Evolutionary conservation across 108 stramenopile species (phyloP), one percentile per base, ranked within the genome.

Genomic region (Licmophora abbreviata): DNA sequence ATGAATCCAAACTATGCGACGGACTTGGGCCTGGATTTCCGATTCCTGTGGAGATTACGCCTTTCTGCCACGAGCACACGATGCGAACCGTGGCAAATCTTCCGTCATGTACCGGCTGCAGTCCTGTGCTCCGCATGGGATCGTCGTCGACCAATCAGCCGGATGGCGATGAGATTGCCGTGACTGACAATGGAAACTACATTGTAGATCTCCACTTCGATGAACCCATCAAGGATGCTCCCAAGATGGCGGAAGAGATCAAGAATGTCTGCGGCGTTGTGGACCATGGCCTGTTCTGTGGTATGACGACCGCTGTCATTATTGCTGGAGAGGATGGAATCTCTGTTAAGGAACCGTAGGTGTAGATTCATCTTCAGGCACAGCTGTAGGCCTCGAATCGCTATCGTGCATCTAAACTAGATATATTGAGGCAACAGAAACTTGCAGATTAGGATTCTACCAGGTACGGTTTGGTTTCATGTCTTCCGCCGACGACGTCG

Each of bases 111-210:
- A 74, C 59, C 23, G 95, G 95, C 38, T 93, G 93, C 64, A 79
- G 87, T 40, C 77, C 95, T n/a, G 82, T 90, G 17, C 71, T 97
- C 9, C 81, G 95, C 31, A 66, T 89, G 79, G 94, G 94, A 44
- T 77, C 70, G 21, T 69, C 69, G 17, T 65, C 79, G 20, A 82
- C 68, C 68, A 95, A 95, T 66, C 44, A 79, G 45, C 43, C 50
- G 41, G 98, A 97, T 53, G 95, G 88, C 24, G 93, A 93, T 69
- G 87, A 98, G 68, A 94, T 94, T 51, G 95, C 94, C 30, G 79
- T 99, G 14, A 97, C 98, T 18, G 95, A 95, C 74, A 97, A 95
- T 59, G 93, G 94, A 58, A 97, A 97, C 72, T 97, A 98, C 78
- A 94, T 99, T 60, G 89, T 99, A 1, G 98, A 99, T 67, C 74